Evolutionary conservation across 345 rosid genomes (phyloP).

Genomic region (Erucastrum elatum): DNA sequence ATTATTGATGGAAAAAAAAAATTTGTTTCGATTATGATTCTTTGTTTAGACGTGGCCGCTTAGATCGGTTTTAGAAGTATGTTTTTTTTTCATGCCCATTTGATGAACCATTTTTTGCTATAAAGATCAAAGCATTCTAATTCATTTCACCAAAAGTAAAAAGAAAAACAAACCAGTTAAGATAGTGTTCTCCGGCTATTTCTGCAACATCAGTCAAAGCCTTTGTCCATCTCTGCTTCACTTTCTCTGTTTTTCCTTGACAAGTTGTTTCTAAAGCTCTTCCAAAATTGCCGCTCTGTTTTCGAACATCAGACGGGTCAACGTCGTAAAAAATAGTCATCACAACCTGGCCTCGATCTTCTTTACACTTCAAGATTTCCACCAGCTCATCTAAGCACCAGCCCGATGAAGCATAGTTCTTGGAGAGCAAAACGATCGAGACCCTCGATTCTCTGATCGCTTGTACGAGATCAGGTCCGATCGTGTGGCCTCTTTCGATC

Average conservation of each 20-base stretch:
- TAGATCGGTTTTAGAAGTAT: no score
- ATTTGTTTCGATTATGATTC: no score
- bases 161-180: neutral
- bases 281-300: neutral
- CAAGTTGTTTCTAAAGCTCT: neutral
- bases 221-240: neutral
- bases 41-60: no score
- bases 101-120: neutral
- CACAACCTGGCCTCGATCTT: neutral
- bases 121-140: neutral
- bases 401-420: neutral
- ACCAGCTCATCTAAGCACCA: conserved; percentile 11
- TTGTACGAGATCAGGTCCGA: neutral
- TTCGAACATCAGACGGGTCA: neutral
- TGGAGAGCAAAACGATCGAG: neutral
- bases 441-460: neutral
- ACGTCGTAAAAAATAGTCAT: neutral
- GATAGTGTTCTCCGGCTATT: neutral
- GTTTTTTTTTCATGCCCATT: neutral
- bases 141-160: neutral
- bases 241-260: neutral
- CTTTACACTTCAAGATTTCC: neutral
- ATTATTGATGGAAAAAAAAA: no score
- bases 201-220: neutral
- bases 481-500: neutral